Percentiles rank a stretch among this genome's conserved stretches.
Conservation (phyloP, 495 filamentous ascomycete species). For the Talaromyces adpressus region DNA sequence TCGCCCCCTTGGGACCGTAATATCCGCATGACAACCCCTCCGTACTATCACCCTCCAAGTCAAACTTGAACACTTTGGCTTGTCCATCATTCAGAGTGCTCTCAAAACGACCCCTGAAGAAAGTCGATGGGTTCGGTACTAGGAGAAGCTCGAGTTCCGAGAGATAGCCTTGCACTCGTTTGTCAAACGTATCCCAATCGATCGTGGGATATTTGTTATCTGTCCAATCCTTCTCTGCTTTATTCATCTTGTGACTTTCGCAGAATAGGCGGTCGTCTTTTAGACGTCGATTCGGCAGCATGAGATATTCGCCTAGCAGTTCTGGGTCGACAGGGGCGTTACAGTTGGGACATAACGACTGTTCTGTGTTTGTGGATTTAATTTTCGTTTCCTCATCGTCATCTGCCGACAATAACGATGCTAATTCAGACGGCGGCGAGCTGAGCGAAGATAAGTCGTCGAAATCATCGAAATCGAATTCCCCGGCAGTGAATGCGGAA, state of each 20-base stretch:
- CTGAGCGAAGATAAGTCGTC: slow-evolving; percentile 21
- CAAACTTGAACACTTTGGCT: slow-evolving; percentile 53
- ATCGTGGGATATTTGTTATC: slow-evolving; percentile 68
- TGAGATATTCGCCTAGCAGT: slow-evolving; percentile 40
- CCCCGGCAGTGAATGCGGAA: slow-evolving; percentile 14
- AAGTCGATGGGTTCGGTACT: slow-evolving; percentile 44
- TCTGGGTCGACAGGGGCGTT: slow-evolving; percentile 48
- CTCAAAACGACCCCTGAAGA: slow-evolving; percentile 55
- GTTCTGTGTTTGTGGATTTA: background rate
- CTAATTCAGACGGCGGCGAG: slow-evolving; percentile 10
- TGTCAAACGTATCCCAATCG: slow-evolving; percentile 63
- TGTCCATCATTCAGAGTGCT: slow-evolving; percentile 52
- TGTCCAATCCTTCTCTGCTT: slow-evolving; percentile 55
- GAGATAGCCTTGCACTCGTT: slow-evolving; percentile 53
- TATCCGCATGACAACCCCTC: slow-evolving; percentile 63
- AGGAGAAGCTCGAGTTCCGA: slow-evolving; percentile 51
- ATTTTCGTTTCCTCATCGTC: background rate
- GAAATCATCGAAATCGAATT: slow-evolving; percentile 12
- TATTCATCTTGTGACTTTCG: slow-evolving; percentile 52
- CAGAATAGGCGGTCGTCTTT: slow-evolving; percentile 65
- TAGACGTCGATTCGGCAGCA: slow-evolving; percentile 45
- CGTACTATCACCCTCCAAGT: slow-evolving; percentile 25
- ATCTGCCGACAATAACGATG: slow-evolving; percentile 7
- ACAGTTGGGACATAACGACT: slow-evolving; percentile 61
- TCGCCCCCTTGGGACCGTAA: slow-evolving; percentile 74